Base-by-base conservation (phyloP, 2,329 filamentous ascomycete species). In the Fusarium transvaalense region DNA sequence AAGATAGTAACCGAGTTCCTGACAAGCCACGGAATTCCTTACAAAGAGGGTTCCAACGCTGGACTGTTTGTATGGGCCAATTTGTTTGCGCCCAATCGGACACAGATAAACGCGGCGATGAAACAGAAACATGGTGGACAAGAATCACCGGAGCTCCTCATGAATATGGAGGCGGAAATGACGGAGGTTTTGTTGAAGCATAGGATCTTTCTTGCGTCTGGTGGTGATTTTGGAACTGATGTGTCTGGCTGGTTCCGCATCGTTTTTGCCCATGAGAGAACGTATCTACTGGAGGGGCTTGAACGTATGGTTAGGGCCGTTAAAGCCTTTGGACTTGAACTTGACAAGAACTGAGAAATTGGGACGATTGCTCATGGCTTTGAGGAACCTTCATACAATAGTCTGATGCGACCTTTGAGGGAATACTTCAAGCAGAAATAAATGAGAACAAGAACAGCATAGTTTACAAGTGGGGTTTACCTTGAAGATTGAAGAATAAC, bases 201-300 rank as follows among this genome's bases (percentile, higher is more conserved):
- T 2, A 47, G 19, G 21, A 39, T 57, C 1, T 59, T 46, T 35
- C 8, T 59, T 6, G 39, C 56, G 5, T 23, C 34, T 3, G 52
- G 32, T 0, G 4, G 19, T 5, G 39, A 47, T 9, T 59, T 46
- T 8, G 39, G 56, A 14, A 59, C 52, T n/a, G 52, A 57, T 27
- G 5, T 34, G 4, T 27, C 52, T 2, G 56, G 56, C 10, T 59
- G 52, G 56, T 57, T 34, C 2, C 27, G 56, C 2, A 17, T 57
- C 6, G 52, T 59, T 6, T 34, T 57, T 10, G 39, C 52, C 13
- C 34, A 39, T 10, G 19, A n/a, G 2, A 7, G 4, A 10, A 2
- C 15, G 0, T 46, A 57, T 38, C 7, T 59, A 19, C 7, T 21
- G 0, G 5, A 38, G 8, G 56, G 52, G 1, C 27, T 59, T 19